Evolutionary conservation across 129 eudicot genomes (phyloP).

Genomic region (Cynara cardunculus): DNA sequence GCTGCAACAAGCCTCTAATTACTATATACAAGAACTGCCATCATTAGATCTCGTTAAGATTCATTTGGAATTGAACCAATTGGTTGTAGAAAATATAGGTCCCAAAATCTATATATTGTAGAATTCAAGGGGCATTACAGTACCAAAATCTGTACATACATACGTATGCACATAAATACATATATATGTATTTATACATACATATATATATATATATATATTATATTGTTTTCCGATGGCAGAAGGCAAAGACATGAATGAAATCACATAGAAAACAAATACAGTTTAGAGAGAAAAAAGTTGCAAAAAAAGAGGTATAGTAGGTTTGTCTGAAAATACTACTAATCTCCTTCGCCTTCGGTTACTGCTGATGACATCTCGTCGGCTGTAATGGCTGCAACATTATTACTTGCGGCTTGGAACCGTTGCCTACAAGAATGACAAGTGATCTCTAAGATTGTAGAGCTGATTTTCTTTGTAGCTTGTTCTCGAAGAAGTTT

Average conservation of each 20-base stretch:
- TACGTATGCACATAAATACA: conserved; percentile 5
- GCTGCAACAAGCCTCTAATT: conserved; percentile 11
- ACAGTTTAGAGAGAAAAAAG: not conserved
- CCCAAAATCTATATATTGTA: conserved; percentile 15
- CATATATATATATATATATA: not conserved
- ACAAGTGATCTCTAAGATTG: conserved; percentile 65
- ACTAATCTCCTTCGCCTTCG: conserved; percentile 36
- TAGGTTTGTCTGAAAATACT: not conserved
- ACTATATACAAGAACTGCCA: conserved; percentile 8
- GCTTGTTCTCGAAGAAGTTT: conserved; percentile 51
- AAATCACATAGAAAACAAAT: conserved; percentile 27
- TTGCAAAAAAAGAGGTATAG: not conserved
- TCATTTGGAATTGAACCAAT: not conserved
- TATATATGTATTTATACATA: conserved; percentile 5
- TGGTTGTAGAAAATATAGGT: not conserved
- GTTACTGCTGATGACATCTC: conserved; percentile 42
- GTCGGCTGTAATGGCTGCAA: conserved; percentile 13
- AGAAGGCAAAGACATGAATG: conserved; percentile 11
- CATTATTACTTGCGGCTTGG: conserved; percentile 25
- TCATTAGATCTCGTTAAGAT: conserved; percentile 1
- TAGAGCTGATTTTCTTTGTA: conserved; percentile 47
- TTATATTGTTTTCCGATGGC: conserved; percentile 7
- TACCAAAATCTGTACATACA: conserved; percentile 24
- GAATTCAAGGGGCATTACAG: conserved; percentile 3
- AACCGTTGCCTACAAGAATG: conserved; percentile 64